Base-by-base conservation (phyloP, 495 filamentous ascomycete species). In the Astrothelium subdiscretum region DNA sequence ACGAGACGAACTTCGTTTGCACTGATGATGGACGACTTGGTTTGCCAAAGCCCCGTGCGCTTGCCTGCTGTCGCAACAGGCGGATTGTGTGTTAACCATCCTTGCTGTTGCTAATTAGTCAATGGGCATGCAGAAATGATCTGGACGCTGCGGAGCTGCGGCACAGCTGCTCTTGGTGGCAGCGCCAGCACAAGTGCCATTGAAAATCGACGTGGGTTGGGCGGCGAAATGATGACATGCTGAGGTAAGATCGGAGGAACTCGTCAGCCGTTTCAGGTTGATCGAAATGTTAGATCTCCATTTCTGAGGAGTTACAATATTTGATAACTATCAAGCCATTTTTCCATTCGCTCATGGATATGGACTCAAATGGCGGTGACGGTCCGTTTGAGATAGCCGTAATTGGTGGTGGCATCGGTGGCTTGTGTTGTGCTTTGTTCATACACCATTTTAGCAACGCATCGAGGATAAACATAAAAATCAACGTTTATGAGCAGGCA, bases 401-500 rank as follows among this genome's bases (percentile, higher is more conserved):
- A 12, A 44, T 67, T 32, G 66, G 66, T 12, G 66, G 66, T 2
- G 66, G 66, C 32, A 65, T 67, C 13, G 66, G 66, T 15, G 66
- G 66, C 18, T 58, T 67, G 1, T 67, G 62, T 54, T 51, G 38
- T 20, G 35, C 66, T 29, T 31, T 67, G 5, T 52, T 57, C 29
- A 67, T 67, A 38, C 66, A 67, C 48, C 66, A 67, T 51, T 60
- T 65, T 40, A 65, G 66, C 57, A 32, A 40, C 18, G 54, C 42
- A 10, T 32, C 57, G 1, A 38, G 44, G 6, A 48, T 61, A 4
- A 58, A 44, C 18, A 44, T 67, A 40, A 29, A 65, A 13, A 65
- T 67, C 54, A 57, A 67, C 22, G 63, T 67, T 48, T 67, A 65
- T 57, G 66, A 67, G 31, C 66, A 67, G 31, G 66, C 66, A 13